Evolutionary conservation across 768 basidiomycete species (phyloP).

Genomic region (Mycena vulgaris): DNA sequence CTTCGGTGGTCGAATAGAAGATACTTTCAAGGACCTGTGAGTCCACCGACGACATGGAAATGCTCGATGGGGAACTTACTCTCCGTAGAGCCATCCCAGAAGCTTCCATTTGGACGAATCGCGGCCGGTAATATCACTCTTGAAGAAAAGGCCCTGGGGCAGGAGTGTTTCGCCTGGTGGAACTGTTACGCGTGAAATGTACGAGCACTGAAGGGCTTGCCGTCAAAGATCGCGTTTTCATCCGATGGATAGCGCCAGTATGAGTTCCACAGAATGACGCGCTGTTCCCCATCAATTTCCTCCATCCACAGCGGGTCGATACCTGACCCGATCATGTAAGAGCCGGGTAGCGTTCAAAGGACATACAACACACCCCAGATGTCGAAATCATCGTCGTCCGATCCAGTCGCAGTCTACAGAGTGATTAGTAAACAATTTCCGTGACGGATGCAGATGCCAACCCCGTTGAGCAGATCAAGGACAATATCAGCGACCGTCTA

Average conservation of each 20-base stretch:
- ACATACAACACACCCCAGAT: constrained; percentile 34
- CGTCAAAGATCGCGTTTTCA: constrained; percentile 33
- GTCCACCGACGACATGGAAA: neutral
- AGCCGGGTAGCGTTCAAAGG: neutral
- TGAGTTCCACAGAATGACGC: constrained; percentile 39
- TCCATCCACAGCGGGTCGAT: constrained; percentile 42
- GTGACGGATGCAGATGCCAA: neutral
- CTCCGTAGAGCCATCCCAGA: constrained; percentile 41
- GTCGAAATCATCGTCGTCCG: constrained; percentile 40
- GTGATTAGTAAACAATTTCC: neutral
- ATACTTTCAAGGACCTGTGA: constrained; percentile 19
- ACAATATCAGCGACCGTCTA: constrained; percentile 43
- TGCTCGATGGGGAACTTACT: constrained; percentile 27
- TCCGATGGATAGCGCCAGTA: constrained; percentile 41
- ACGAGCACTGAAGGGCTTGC: neutral
- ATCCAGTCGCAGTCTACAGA: constrained; percentile 37
- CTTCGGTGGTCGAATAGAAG: constrained; percentile 40
- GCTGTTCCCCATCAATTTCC: constrained; percentile 34
- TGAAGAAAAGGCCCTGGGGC: constrained; percentile 44
- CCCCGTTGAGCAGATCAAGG: constrained; percentile 41
- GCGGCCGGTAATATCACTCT: constrained; percentile 42
- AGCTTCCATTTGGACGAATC: constrained; percentile 40
- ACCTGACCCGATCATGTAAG: constrained; percentile 4
- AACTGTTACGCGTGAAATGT: neutral
- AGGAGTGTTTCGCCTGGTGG: constrained; percentile 38